Evolutionary conservation across 2,329 filamentous ascomycete species (phyloP).

Genomic region (Botrytis byssoidea): DNA sequence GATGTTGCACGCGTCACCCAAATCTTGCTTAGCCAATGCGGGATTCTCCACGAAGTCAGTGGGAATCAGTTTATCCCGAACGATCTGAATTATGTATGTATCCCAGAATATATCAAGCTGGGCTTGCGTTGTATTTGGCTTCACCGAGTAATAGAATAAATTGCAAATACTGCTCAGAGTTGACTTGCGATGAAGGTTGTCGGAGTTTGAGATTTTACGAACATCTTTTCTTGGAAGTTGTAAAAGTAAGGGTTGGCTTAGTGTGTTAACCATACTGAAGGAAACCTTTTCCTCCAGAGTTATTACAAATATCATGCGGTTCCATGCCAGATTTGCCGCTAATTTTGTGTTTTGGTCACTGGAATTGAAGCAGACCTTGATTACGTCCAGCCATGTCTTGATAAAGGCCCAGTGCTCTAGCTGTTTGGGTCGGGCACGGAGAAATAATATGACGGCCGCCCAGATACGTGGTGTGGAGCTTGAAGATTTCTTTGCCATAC

Average conservation of each 20-base stretch:
- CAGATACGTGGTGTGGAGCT: conserved; percentile 81
- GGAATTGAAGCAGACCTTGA: conserved; percentile 82
- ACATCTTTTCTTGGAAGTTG: conserved; percentile 62
- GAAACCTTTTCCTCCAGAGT: conserved; percentile 60
- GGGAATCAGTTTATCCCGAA: conserved; percentile 54
- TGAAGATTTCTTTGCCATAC: conserved; percentile 64
- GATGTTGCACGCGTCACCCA: conserved; percentile 64
- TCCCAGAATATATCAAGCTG: conserved; percentile 79
- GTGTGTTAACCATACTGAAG: conserved; percentile 56
- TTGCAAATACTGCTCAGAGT: conserved; percentile 72
- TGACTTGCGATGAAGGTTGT: conserved; percentile 55
- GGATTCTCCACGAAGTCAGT: conserved; percentile 40
- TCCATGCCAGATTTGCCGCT: conserved; percentile 83
- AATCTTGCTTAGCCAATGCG: conserved; percentile 46
- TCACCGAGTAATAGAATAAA: conserved; percentile 79
- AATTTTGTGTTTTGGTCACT: conserved; percentile 67
- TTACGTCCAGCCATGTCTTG: conserved; percentile 70
- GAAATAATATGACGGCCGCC: conserved; percentile 76
- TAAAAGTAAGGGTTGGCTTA: conserved; percentile 66
- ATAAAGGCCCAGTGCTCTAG: conserved; percentile 69
- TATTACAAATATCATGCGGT: conserved; percentile 74
- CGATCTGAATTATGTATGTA: conserved; percentile 63
- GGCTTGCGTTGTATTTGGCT: conserved; percentile 62
- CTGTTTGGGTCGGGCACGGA: conserved; percentile 61
- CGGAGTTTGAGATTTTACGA: conserved; percentile 47